Evolutionary conservation across 2,329 filamentous ascomycete species (phyloP).

Genomic region (Gyromitra esculenta): DNA sequence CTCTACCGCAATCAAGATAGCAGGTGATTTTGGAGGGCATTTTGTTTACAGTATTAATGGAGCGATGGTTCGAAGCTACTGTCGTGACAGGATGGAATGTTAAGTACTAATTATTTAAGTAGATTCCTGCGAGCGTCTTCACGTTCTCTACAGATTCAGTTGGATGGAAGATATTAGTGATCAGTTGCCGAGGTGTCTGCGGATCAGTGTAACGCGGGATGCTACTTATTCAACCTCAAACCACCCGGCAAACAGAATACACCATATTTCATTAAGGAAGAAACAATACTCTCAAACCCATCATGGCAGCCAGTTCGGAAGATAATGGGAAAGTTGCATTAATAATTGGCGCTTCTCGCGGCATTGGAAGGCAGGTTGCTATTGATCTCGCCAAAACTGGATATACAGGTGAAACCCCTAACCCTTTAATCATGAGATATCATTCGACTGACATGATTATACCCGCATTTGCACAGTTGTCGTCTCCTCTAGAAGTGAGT

Average conservation of each 20-base stretch:
- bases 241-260: neutral
- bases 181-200: slow-evolving; percentile 10
- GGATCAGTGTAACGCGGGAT: slow-evolving; percentile 6
- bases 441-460: neutral
- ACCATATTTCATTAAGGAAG: neutral
- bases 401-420: slow-evolving; percentile 70
- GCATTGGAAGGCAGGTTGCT: slow-evolving; percentile 82
- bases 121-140: slow-evolving; percentile 9
- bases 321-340: slow-evolving; percentile 69
- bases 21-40: slow-evolving; percentile 67
- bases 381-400: slow-evolving; percentile 77
- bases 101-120: neutral
- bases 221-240: neutral
- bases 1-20: slow-evolving; percentile 73
- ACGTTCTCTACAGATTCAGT: neutral
- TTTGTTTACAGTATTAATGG: neutral
- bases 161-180: slow-evolving; percentile 8
- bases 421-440: neutral
- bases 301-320: neutral
- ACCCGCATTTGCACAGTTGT: slow-evolving; percentile 68
- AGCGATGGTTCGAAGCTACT: neutral
- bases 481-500: slow-evolving; percentile 79
- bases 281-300: neutral
- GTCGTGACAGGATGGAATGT: neutral
- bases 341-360: slow-evolving; percentile 78